These are phyloP conservation scores for Chalciporus sphaerocephalus DNA, from an alignment of 768 basidiomycete species.

Conservation along the genomic window DNA sequence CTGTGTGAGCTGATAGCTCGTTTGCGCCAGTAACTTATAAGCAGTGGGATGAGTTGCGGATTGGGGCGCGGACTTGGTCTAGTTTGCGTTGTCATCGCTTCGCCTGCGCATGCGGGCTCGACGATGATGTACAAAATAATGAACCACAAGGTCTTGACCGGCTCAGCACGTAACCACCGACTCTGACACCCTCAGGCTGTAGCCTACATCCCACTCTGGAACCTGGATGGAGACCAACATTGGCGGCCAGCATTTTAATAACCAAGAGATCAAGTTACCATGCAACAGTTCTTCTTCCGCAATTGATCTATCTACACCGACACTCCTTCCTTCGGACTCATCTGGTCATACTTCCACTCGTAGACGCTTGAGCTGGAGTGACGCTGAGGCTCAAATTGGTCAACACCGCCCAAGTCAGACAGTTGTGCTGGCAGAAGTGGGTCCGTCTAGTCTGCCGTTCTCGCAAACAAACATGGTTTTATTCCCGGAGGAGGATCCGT, in stretches of 20 bases:
- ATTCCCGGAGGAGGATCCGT: slow-evolving; percentile 42
- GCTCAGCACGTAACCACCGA: background rate
- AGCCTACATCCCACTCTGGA: background rate
- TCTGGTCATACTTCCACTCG: slow-evolving; percentile 36
- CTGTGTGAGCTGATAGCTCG: too few species aligned
- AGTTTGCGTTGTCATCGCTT: background rate
- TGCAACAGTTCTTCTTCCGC: slow-evolving; percentile 49
- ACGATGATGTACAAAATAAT: background rate
- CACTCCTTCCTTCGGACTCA: slow-evolving; percentile 35
- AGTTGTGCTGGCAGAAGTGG: slow-evolving; percentile 22
- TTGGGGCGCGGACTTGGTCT: too few species aligned
- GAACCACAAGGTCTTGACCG: background rate
- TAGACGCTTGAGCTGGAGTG: slow-evolving; percentile 58
- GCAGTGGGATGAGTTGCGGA: too few species aligned
- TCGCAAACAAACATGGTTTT: slow-evolving; percentile 21
- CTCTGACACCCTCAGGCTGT: background rate
- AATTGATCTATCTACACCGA: slow-evolving; percentile 53
- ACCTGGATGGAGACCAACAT: slow-evolving; percentile 13
- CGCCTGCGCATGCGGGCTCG: background rate
- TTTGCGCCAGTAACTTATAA: too few species aligned
- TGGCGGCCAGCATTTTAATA: slow-evolving; percentile 2
- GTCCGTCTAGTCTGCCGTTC: slow-evolving; percentile 17
- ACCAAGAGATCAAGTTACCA: slow-evolving; percentile 6
- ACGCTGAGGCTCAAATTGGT: slow-evolving; percentile 37
- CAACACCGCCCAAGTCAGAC: slow-evolving; percentile 47